Evolutionary conservation across 2,329 filamentous ascomycete species (phyloP), one percentile per base, ranked within the genome.

Genomic region (Zymoseptoria brevis): DNA sequence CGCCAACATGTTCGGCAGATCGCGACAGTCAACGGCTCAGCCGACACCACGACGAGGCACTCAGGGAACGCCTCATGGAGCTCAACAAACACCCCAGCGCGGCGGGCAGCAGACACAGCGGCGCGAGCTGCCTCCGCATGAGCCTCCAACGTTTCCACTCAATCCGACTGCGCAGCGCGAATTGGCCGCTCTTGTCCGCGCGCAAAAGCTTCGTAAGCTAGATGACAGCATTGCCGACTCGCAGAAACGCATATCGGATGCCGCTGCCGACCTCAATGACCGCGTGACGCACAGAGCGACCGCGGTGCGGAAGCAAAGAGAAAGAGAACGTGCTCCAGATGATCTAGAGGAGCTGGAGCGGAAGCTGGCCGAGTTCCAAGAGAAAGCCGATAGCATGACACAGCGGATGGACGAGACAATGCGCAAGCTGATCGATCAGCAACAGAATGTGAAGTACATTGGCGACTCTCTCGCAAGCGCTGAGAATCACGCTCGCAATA

Each of bases 251-350:
- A 69, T 87, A 4, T 78, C 75, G 1, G 72, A 76, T 4, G 74
- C 76, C 1, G 82, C 80, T 0, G 79, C 75, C 2, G 76, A 79
- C n/a, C 75, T 83, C 45, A 85, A 86, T 58, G 84, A 86, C 59
- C 76, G 76, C 11, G 67, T 83, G 2, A 76, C 68, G 65, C 74
- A 67, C 63, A 74, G 68, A 54, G 67, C 63, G 69, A 41, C 57
- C 8, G 54, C 51, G 4, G 45, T 64, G 11, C 35, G 74, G 54
- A 74, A 73, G 67, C 50, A 67, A n/a, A 66, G 63, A 35, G 68
- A 65, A 3, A 64, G 72, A 8, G 69, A 71, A 6, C 71, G 69
- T 8, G 63, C 62, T 5, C 66, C 69, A 4, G 67, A 69, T 2
- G 69, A 74, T 0, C 75, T 76, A 2, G 69, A 71, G 9, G 68